phyloP scores from a whole-genome alignment of 352 stramenopile species.

The Aphanomyces cochlioides region DNA sequence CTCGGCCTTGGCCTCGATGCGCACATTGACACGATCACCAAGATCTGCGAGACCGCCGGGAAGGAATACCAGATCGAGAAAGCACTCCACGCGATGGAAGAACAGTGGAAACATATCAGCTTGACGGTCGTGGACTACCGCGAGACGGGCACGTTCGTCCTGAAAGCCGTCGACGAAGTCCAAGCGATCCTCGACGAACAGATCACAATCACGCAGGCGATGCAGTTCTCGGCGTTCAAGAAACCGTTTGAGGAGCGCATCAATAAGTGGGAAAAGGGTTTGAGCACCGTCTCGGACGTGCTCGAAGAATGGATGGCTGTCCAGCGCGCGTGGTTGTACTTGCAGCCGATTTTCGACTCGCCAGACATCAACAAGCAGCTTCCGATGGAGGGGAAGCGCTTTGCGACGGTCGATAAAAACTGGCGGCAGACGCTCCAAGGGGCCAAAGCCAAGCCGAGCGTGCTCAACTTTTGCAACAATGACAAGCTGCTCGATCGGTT shows the following conservation, averaged over 20 bases:
- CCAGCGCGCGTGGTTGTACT: constrained; percentile 93
- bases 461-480: constrained; percentile 92
- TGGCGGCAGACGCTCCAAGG: constrained; percentile 87
- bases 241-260: constrained; percentile 93
- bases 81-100: constrained; percentile 90
- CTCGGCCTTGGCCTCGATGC: constrained; percentile 81
- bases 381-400: constrained; percentile 90
- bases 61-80: constrained; percentile 96
- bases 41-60: constrained; percentile 88
- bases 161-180: constrained; percentile 93
- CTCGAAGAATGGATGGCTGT: constrained; percentile 94
- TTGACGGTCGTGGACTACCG: constrained; percentile 86
- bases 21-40: constrained; percentile 85
- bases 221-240: constrained; percentile 95
- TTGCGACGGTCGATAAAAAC: constrained; percentile 94
- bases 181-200: constrained; percentile 92
- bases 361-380: constrained; percentile 96
- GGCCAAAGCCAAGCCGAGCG: constrained; percentile 79
- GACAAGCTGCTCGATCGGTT: constrained; percentile 90
- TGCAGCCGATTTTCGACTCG: constrained; percentile 95
- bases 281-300: constrained; percentile 89
- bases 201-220: constrained; percentile 93
- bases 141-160: constrained; percentile 91
- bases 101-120: constrained; percentile 78
- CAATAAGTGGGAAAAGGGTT: constrained; percentile 84